Conservation (phyloP, 371 early-diverging fungal species). For the Capillidium heterosporum region DNA sequence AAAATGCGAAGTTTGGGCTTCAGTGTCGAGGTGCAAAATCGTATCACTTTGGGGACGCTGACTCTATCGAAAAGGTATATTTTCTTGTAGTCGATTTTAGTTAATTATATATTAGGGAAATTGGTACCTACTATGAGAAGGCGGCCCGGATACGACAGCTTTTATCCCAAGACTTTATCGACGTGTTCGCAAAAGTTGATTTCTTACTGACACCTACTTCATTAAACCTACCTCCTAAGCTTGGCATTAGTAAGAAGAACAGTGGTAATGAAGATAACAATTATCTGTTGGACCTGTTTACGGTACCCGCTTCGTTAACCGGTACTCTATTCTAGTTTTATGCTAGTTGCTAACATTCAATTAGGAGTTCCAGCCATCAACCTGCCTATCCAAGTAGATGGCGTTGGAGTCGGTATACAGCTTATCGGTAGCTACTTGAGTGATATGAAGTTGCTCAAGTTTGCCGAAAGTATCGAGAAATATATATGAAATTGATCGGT, state of each 20-base stretch:
- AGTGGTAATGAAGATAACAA: constrained; percentile 10
- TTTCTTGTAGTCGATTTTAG: too few relatives aligned
- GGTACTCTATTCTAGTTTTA: constrained; percentile 22
- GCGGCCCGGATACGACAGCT: constrained; percentile 63
- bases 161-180: constrained; percentile 63
- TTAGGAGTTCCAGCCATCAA: neutral
- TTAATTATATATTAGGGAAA: too few relatives aligned
- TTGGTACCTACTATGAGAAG: constrained; percentile 43
- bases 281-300: constrained; percentile 72
- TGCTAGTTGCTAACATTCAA: neutral
- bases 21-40: constrained; percentile 62
- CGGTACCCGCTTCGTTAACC: constrained; percentile 69
- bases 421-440: too few relatives aligned
- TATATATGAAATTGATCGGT: too few relatives aligned
- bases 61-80: constrained; percentile 54
- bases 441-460: too few relatives aligned
- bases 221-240: neutral
- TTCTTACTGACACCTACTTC: neutral
- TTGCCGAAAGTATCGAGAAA: too few relatives aligned
- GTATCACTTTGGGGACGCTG: constrained; percentile 71
- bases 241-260: constrained; percentile 25
- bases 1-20: constrained; percentile 46
- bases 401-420: too few relatives aligned
- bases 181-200: constrained; percentile 26
- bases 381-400: too few relatives aligned